A percentile compares a stretch with the other conserved stretches of the same genome.
phyloP scores from a whole-genome alignment of 106 monocot genomes.

The Cymbidium sinense region DNA sequence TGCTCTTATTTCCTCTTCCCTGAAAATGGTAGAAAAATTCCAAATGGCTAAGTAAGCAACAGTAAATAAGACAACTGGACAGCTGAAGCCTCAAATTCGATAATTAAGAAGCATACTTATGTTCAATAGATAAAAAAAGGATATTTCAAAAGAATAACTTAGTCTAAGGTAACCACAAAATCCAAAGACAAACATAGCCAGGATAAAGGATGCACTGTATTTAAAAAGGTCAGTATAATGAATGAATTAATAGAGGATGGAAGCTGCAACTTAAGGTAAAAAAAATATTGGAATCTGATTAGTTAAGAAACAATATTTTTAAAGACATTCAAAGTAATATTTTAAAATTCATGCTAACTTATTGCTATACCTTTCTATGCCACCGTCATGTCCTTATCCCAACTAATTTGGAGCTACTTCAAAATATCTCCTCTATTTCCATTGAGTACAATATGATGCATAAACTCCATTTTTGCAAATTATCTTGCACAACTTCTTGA shows the following conservation, averaged over 20 bases:
- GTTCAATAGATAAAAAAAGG: neutral
- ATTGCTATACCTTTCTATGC: neutral
- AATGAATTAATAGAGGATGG: no score
- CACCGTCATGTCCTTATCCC: no score
- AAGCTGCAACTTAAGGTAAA: no score
- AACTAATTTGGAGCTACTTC: no score
- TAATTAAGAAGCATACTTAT: neutral
- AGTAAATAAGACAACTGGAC: neutral
- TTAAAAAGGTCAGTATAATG: neutral
- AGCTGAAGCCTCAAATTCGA: neutral
- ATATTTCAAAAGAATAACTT: neutral
- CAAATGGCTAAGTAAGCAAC: neutral
- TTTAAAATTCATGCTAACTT: neutral
- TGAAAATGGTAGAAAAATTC: constrained; percentile 18
- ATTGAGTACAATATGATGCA: neutral
- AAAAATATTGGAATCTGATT: neutral
- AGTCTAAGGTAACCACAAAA: constrained; percentile 2
- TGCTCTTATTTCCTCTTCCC: constrained; percentile 94
- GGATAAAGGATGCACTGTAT: neutral
- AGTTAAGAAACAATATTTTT: neutral
- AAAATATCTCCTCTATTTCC: neutral
- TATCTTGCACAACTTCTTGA: neutral
- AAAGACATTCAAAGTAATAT: neutral
- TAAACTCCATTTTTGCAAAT: neutral
- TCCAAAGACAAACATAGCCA: neutral